Evolutionary conservation across 257 asterid species (phyloP).

Genomic region (Nicotiana knightiana): DNA sequence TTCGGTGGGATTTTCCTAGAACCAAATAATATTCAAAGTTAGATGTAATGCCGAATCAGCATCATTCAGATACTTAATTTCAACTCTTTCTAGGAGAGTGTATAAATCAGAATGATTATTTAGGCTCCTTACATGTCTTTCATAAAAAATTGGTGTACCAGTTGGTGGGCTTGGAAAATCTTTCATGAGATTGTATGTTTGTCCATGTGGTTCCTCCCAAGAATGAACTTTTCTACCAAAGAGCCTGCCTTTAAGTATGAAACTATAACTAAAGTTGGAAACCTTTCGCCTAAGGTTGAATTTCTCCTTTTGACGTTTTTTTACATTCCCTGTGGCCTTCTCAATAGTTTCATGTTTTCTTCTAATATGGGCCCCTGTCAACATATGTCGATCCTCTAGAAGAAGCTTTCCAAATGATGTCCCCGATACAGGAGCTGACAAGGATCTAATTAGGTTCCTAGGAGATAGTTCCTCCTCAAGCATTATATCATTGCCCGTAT

Average conservation of each 20-base stretch:
- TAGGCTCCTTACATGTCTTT: slow-evolving; percentile 55
- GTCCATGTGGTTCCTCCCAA: slow-evolving; percentile 31
- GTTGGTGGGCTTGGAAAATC: slow-evolving; percentile 56
- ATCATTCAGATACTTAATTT: background rate
- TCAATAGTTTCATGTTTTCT: slow-evolving; percentile 79
- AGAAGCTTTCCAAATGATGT: slow-evolving; percentile 88
- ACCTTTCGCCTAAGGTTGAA: slow-evolving; percentile 79
- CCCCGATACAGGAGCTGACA: slow-evolving; percentile 91
- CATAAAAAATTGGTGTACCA: slow-evolving; percentile 36
- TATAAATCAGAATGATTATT: background rate
- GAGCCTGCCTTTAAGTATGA: slow-evolving; percentile 65
- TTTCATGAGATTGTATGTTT: slow-evolving; percentile 32
- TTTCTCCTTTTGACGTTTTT: slow-evolving; percentile 66
- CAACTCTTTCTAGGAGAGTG: background rate
- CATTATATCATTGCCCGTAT: slow-evolving; percentile 36
- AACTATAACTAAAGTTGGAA: slow-evolving; percentile 73
- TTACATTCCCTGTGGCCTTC: slow-evolving; percentile 46
- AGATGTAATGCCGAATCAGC: background rate
- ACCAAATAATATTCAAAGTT: background rate
- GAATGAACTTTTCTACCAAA: slow-evolving; percentile 73
- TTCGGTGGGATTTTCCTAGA: slow-evolving; percentile 86
- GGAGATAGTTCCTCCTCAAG: slow-evolving; percentile 53
- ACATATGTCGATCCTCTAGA: slow-evolving; percentile 68
- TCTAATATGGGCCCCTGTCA: slow-evolving; percentile 72
- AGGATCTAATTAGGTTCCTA: slow-evolving; percentile 68